Percentiles rank a stretch among this genome's conserved stretches.
Evolutionary conservation across 257 asterid genomes (phyloP).

Genomic region (Ligustrum vulgare): DNA sequence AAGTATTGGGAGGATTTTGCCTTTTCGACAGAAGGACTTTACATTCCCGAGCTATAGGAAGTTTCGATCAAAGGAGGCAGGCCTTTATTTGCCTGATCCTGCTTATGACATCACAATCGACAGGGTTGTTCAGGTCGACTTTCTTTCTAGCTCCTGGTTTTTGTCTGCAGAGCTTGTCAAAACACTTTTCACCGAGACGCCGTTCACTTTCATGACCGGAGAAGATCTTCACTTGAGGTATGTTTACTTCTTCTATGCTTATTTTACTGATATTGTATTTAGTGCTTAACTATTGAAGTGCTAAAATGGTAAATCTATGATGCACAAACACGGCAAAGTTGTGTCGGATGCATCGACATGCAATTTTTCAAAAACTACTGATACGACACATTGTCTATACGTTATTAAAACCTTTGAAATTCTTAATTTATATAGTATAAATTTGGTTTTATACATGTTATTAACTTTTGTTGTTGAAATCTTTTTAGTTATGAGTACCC

Average conservation of each 20-base stretch:
- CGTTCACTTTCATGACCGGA: slow-evolving; percentile 87
- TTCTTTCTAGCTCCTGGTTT: slow-evolving; percentile 94
- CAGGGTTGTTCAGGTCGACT: slow-evolving; percentile 84
- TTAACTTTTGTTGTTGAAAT: too few relatives aligned
- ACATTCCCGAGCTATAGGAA: slow-evolving; percentile 86
- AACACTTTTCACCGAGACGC: slow-evolving; percentile 82
- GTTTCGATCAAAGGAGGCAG: slow-evolving; percentile 87
- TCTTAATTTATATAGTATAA: too few relatives aligned
- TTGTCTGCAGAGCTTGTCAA: slow-evolving; percentile 82
- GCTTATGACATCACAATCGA: slow-evolving; percentile 80
- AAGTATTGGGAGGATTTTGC: slow-evolving; percentile 91
- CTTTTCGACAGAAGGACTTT: slow-evolving; percentile 77
- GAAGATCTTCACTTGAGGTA: slow-evolving; percentile 96
- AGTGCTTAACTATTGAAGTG: background rate
- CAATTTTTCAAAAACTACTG: too few relatives aligned
- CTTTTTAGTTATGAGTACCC: too few relatives aligned
- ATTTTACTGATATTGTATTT: background rate
- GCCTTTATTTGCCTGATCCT: slow-evolving; percentile 93
- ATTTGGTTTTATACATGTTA: too few relatives aligned
- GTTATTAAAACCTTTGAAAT: too few relatives aligned
- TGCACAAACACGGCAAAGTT: too few relatives aligned
- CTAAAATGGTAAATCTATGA: background rate
- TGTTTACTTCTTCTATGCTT: background rate
- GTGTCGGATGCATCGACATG: too few relatives aligned
- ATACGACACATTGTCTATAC: too few relatives aligned